Percentiles rank a stretch among this genome's conserved stretches.
Evolutionary conservation across 1,284 basidiomycete species (phyloP).

Genomic region (Stereum hirsutum): DNA sequence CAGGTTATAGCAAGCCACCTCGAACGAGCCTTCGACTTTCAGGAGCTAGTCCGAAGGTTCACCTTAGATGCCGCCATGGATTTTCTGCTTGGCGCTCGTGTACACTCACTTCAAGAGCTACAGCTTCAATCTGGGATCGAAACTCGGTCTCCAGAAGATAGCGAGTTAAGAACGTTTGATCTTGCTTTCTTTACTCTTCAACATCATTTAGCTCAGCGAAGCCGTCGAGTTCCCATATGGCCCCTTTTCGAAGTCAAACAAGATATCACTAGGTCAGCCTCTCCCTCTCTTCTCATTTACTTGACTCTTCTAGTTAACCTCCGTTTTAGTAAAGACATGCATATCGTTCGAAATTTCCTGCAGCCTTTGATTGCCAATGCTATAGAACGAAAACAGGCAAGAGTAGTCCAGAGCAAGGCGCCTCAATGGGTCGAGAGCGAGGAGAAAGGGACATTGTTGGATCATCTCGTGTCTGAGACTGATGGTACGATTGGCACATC

Average conservation of each 20-base stretch:
- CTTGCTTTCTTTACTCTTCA: background rate
- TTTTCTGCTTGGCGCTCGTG: slow-evolving; percentile 43
- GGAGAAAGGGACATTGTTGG: slow-evolving; percentile 28
- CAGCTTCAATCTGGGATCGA: background rate
- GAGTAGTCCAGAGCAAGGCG: too few relatives aligned
- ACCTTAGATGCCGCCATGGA: too few relatives aligned
- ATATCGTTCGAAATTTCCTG: slow-evolving; percentile 6
- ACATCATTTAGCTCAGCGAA: slow-evolving; percentile 22
- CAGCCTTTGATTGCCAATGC: slow-evolving; percentile 10
- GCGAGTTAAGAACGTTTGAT: background rate
- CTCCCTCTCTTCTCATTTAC: slow-evolving; percentile 6
- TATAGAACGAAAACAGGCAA: slow-evolving; percentile 3
- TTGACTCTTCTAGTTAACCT: slow-evolving; percentile 7
- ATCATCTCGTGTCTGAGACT: slow-evolving; percentile 29
- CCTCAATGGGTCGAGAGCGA: slow-evolving; percentile 8
- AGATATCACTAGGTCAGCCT: background rate
- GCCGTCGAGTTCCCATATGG: slow-evolving; percentile 5
- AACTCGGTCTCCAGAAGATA: background rate
- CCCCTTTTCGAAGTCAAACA: slow-evolving; percentile 4
- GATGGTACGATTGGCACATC: slow-evolving; percentile 20
- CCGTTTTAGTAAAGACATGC: slow-evolving; percentile 3
- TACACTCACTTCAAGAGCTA: background rate
- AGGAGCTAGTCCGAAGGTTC: too few relatives aligned
- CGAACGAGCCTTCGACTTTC: slow-evolving; percentile 30
- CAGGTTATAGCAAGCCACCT: slow-evolving; percentile 30